phyloP scores from a whole-genome alignment of 2,329 filamentous ascomycete species.

The Orbilia javanica region DNA sequence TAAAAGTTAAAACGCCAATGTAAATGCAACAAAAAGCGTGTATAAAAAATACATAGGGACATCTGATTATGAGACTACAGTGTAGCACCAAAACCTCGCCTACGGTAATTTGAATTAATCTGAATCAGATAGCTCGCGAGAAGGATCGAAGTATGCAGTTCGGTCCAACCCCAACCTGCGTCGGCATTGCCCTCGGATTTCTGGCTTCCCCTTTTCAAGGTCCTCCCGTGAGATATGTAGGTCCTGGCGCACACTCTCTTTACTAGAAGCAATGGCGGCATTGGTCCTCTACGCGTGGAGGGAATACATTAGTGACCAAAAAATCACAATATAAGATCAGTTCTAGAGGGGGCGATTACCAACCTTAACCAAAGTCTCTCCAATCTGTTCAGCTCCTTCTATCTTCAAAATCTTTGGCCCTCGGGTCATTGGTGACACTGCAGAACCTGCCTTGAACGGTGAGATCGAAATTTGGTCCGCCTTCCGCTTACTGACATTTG shows the following conservation, averaged over 20 bases:
- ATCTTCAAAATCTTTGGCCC: constrained; percentile 23
- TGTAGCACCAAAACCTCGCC: not conserved
- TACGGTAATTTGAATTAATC: not conserved
- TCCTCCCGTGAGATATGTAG: constrained; percentile 15
- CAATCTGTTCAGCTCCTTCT: not conserved
- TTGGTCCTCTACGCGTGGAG: not conserved
- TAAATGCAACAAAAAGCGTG: not conserved
- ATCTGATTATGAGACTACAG: not conserved
- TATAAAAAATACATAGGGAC: not conserved
- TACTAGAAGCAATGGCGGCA: constrained; percentile 6
- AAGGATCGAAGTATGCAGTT: not conserved
- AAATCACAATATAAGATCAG: not conserved
- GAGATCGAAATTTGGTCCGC: constrained; percentile 32
- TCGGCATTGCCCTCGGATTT: not conserved
- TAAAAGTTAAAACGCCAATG: constrained; percentile 4
- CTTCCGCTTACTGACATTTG: constrained; percentile 31
- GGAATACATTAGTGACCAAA: not conserved
- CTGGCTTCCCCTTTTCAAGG: not conserved
- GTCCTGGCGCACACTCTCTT: constrained; percentile 10
- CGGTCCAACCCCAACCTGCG: not conserved
- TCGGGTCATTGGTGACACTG: constrained; percentile 19
- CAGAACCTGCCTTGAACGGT: constrained; percentile 37
- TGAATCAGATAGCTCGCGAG: not conserved
- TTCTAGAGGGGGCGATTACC: not conserved
- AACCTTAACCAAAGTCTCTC: not conserved